Evolutionary conservation across 139 green algal species (phyloP).

Genomic region (Astrephomene gubernaculifera): DNA sequence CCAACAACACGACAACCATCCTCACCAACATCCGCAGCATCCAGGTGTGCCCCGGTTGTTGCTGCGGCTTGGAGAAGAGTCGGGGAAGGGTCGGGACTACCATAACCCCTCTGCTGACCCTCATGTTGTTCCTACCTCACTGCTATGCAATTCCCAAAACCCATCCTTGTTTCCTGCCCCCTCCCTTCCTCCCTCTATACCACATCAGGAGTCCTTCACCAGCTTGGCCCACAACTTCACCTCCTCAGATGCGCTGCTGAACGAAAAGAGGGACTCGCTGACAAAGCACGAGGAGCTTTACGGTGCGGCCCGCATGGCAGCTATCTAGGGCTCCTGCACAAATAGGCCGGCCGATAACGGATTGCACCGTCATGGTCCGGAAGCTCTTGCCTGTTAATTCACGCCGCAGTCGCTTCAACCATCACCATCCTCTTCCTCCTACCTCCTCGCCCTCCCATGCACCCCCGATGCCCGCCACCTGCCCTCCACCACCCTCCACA

Average conservation of each 20-base stretch:
- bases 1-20: constrained; percentile 71
- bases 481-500: constrained; percentile 27
- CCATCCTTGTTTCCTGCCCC: background rate
- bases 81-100: background rate
- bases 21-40: constrained; percentile 70
- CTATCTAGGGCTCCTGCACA: too few relatives aligned
- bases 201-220: constrained; percentile 55
- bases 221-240: constrained; percentile 62
- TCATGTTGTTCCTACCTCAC: too few relatives aligned
- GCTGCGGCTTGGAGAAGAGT: background rate
- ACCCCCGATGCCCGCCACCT: background rate
- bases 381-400: too few relatives aligned
- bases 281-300: constrained; percentile 73
- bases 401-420: too few relatives aligned
- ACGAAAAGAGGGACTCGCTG: constrained; percentile 62
- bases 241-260: constrained; percentile 45
- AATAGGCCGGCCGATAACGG: too few relatives aligned
- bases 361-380: too few relatives aligned
- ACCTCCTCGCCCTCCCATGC: background rate
- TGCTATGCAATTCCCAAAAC: too few relatives aligned
- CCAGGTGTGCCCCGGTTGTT: constrained; percentile 63
- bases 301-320: too few relatives aligned
- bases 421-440: too few relatives aligned
- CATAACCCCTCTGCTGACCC: too few relatives aligned
- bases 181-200: background rate